Conservation (phyloP, 805 yeast species). For the Wickerhamiella parazyma region DNA sequence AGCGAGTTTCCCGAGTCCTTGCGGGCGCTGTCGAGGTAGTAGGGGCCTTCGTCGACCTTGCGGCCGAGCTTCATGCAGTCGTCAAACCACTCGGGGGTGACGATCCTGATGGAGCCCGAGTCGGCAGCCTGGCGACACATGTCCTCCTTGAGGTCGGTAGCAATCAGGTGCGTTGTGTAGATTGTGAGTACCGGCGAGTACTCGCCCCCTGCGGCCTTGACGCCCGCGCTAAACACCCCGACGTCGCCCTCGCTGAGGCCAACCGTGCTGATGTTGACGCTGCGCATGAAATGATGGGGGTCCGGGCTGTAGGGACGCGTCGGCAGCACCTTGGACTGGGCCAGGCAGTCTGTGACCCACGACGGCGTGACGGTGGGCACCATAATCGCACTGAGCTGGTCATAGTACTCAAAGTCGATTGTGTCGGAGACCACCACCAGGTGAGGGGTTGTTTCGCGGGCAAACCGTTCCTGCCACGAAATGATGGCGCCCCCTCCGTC, state of each 20-base stretch:
- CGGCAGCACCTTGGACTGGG: slow-evolving; percentile 32
- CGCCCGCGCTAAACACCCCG: slow-evolving; percentile 56
- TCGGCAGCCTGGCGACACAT: slow-evolving; percentile 42
- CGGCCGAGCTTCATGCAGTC: slow-evolving; percentile 45
- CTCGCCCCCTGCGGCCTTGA: slow-evolving; percentile 66
- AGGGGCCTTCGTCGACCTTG: slow-evolving; percentile 40
- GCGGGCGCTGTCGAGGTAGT: slow-evolving; percentile 28
- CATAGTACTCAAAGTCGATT: slow-evolving; percentile 39
- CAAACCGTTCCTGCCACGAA: slow-evolving; percentile 19
- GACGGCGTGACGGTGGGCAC: slow-evolving; percentile 49
- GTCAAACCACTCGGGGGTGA: slow-evolving; percentile 69
- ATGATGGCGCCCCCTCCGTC: slow-evolving; percentile 18
- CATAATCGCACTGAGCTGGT: slow-evolving; percentile 36
- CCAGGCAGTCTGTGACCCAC: slow-evolving; percentile 45
- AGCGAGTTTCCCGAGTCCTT: not conserved
- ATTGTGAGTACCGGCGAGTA: slow-evolving; percentile 47
- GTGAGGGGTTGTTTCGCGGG: slow-evolving; percentile 24
- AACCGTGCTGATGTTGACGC: slow-evolving; percentile 47
- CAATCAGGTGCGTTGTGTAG: slow-evolving; percentile 67
- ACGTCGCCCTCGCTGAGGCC: slow-evolving; percentile 44
- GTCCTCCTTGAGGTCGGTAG: slow-evolving; percentile 40
- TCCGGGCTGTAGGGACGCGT: slow-evolving; percentile 58
- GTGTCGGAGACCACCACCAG: slow-evolving; percentile 36
- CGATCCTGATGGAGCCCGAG: slow-evolving; percentile 27
- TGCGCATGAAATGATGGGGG: slow-evolving; percentile 48